Evolutionary conservation across 805 yeast genomes (phyloP), one percentile per base, ranked within the genome.

Genomic region (Henningerozyma blattae): DNA sequence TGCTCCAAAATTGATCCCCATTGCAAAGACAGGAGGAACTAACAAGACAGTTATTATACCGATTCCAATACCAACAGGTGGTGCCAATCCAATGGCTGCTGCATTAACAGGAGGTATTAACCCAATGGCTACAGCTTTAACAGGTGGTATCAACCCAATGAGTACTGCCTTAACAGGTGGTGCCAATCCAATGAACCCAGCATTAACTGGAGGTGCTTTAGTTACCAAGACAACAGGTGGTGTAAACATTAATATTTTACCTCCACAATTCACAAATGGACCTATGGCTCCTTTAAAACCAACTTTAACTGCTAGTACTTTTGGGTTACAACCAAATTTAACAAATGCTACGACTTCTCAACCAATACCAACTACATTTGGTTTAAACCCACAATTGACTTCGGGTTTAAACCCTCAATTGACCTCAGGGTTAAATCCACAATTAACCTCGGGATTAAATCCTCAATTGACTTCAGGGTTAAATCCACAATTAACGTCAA

Each of bases 121-220:
- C 15, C 22, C 20, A 4, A 22, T 35, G 35, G 25, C 26, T 10
- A 18, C 30, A 4, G 15, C 19, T n/a, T 15, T 16, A 3, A 33
- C 39, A 10, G 36, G 31, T 4, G 32, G 25, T n/a, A 22, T 22
- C 1, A 27, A 17, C 7, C 15, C 25, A 14, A 28, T 33, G 28
- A 28, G 22, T 28, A 44, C 46, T 22, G 40, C 41, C 4, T 43
- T 25, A 3, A 42, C 46, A 4, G 47, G 38, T 15, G 44, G 43
- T 1, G 43, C 40, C 7, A 54, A 24, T 14, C 19, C 61, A 12
- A 18, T 27, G 14, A 20, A 25, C n/a, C 9, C 29, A 14, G 16
- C 18, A 7, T 16, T 30, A n/a, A 34, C 37, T 5, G 37, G 37
- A 10, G 34, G 37, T 15, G 28, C 26, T 3, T 12, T 24, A 5